These are phyloP conservation scores for Colletotrichum lentis DNA, from an alignment of 2,329 filamentous ascomycete species.

Conservation along the genomic window DNA sequence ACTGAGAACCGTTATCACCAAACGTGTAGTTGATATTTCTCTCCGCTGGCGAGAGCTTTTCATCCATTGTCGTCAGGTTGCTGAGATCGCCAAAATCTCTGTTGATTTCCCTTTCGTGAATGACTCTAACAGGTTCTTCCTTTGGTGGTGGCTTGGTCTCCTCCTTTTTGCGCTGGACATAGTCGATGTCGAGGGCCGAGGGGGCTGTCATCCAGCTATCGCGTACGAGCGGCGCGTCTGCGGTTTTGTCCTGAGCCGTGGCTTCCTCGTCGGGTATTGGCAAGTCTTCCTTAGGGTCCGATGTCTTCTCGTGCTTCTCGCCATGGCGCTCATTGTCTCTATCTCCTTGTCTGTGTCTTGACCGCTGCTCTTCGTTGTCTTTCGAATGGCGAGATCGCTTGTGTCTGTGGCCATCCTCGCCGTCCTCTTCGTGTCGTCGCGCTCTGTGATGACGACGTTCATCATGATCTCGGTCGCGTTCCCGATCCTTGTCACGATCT, in stretches of 20 bases:
- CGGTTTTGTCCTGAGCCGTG: conserved; percentile 43
- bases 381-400: conserved; percentile 69
- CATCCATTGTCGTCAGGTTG: conserved; percentile 62
- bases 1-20: conserved; percentile 87
- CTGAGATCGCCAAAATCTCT: conserved; percentile 66
- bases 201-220: conserved; percentile 94
- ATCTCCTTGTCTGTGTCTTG: conserved; percentile 38
- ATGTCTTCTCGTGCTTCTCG: conserved; percentile 50
- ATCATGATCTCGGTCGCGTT: conserved; percentile 44
- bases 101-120: conserved; percentile 86
- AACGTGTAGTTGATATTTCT: conserved; percentile 77
- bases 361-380: conserved; percentile 57
- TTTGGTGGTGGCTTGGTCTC: conserved; percentile 63
- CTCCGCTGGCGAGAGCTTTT: conserved; percentile 58
- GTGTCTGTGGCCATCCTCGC: conserved; percentile 65
- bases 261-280: conserved; percentile 60
- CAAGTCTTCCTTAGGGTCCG: conserved; percentile 60
- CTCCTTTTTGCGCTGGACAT: conserved; percentile 69
- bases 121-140: conserved; percentile 71
- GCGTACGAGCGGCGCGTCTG: conserved; percentile 60
- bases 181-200: conserved; percentile 80
- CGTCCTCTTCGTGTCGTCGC: conserved; percentile 52
- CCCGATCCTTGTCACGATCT: conserved; percentile 45
- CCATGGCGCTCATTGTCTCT: conserved; percentile 34
- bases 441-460: conserved; percentile 49